phyloP scores from a whole-genome alignment of 306 rosid species.

The Gillenia trifoliata region DNA sequence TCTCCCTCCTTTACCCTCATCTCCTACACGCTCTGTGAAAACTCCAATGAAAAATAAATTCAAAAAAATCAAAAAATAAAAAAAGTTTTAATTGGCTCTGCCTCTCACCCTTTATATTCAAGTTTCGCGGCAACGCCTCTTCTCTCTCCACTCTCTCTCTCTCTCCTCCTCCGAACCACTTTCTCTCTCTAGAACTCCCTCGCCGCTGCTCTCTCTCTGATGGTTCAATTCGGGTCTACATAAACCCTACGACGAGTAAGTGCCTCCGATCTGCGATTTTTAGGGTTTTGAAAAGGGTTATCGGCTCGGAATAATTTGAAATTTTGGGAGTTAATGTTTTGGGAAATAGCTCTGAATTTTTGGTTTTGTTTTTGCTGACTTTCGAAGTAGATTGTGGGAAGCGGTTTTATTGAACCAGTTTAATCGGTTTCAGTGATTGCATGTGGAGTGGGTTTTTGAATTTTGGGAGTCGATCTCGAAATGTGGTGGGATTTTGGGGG shows the following conservation, averaged over 20 bases:
- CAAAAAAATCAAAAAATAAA: not conserved
- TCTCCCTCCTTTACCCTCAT: constrained; percentile 44
- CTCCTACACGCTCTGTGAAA: constrained; percentile 17
- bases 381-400: not conserved
- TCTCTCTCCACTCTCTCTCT: constrained; percentile 19
- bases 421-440: not conserved
- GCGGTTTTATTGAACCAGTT: not conserved
- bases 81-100: constrained; percentile 27
- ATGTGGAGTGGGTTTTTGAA: not conserved
- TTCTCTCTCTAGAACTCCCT: constrained; percentile 13
- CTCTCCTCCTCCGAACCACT: constrained; percentile 17
- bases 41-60: not conserved
- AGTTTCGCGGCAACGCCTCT: constrained; percentile 81
- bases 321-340: not conserved
- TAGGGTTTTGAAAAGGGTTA: constrained; percentile 38
- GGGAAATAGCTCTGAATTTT: not conserved
- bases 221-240: constrained; percentile 19
- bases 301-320: not conserved
- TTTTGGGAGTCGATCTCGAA: constrained; percentile 11
- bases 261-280: constrained; percentile 38
- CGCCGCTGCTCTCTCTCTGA: not conserved
- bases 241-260: constrained; percentile 45
- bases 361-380: not conserved
- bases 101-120: constrained; percentile 38
- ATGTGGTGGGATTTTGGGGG: constrained; percentile 8